Conservation (phyloP, 2,329 filamentous ascomycete genomes). For the Pyricularia grisea region DNA sequence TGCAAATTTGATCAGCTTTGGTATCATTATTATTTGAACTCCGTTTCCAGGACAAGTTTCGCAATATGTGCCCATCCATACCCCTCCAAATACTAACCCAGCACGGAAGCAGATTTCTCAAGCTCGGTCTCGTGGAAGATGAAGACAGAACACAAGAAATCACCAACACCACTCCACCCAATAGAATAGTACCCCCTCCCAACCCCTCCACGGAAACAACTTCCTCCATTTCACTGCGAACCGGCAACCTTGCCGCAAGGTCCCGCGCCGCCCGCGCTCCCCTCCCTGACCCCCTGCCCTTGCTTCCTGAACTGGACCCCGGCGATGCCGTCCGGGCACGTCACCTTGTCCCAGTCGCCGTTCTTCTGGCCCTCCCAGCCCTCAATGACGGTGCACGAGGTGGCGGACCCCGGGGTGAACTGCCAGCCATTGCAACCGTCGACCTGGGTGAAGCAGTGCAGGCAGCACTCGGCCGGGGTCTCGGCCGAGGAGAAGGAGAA, state of each 20-base stretch:
- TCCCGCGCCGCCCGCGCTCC: neutral
- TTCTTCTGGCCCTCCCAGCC: constrained; percentile 1
- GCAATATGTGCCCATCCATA: neutral
- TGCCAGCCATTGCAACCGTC: constrained; percentile 5
- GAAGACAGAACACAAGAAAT: neutral
- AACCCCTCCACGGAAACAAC: neutral
- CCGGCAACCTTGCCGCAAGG: neutral
- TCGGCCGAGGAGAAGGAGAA: neutral
- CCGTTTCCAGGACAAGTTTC: neutral
- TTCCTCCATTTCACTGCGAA: neutral
- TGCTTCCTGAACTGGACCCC: neutral
- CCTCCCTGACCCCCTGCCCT: neutral
- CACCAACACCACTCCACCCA: neutral
- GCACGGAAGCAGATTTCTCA: neutral
- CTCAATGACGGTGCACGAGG: constrained; percentile 3
- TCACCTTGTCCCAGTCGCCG: neutral
- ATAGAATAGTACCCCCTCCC: neutral
- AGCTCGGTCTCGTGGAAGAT: neutral
- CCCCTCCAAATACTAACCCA: neutral
- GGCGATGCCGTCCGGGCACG: constrained; percentile 1
- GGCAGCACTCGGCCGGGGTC: neutral
- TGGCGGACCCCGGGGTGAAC: neutral
- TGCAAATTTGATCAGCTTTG: neutral
- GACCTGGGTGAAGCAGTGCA: neutral
- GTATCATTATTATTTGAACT: neutral